Conservation (phyloP, 352 stramenopile genomes). For the Globisporangium emineosum region DNA sequence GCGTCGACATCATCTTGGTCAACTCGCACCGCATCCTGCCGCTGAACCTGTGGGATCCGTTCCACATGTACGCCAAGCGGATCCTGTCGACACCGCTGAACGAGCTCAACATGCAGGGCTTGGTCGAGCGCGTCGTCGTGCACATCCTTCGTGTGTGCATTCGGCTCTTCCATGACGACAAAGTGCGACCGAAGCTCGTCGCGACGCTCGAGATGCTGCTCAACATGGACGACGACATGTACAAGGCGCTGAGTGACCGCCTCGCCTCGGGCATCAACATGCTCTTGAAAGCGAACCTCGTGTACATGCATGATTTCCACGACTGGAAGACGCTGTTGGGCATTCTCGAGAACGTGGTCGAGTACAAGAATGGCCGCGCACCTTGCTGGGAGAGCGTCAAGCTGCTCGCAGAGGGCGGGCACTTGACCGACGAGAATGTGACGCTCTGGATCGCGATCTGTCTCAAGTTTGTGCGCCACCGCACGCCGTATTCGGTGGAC, state of each 20-base stretch:
- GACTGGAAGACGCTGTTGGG: conserved; percentile 74
- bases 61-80: conserved; percentile 76
- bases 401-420: conserved; percentile 62
- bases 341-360: conserved; percentile 73
- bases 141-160: conserved; percentile 86
- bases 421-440: conserved; percentile 78
- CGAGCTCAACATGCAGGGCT: conserved; percentile 73
- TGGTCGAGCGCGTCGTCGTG: conserved; percentile 83
- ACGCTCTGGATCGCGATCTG: conserved; percentile 81
- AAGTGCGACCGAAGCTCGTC: conserved; percentile 78
- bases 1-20: conserved; percentile 81
- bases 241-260: conserved; percentile 75
- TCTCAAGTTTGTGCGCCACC: conserved; percentile 72
- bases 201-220: conserved; percentile 72
- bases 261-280: conserved; percentile 80
- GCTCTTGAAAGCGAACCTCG: conserved; percentile 81
- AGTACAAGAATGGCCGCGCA: conserved; percentile 71
- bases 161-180: conserved; percentile 82
- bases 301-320: conserved; percentile 87
- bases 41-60: conserved; percentile 74
- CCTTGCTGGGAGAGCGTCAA: conserved; percentile 78
- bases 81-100: conserved; percentile 69
- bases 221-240: conserved; percentile 79
- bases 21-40: conserved; percentile 76
- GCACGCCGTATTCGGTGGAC: conserved; percentile 73